Evolutionary conservation across 805 yeast species (phyloP).

Genomic region (Kodamaea neixiangensis): DNA sequence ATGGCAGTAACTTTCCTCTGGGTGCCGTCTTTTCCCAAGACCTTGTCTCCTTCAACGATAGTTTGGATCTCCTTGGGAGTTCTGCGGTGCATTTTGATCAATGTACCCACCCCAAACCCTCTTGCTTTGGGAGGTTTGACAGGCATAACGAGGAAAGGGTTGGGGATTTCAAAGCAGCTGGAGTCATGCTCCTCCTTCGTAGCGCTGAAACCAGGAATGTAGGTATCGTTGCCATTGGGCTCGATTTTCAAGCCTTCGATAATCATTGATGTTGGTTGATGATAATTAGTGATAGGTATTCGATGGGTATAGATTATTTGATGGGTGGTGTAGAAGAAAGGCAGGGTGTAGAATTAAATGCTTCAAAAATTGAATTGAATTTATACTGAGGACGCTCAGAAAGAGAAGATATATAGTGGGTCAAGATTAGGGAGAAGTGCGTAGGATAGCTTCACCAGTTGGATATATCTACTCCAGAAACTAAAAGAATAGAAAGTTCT

Average conservation of each 20-base stretch:
- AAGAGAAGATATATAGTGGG: too few species aligned
- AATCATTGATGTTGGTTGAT: too few species aligned
- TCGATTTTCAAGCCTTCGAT: not conserved
- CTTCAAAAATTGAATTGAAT: too few species aligned
- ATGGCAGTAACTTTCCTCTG: not conserved
- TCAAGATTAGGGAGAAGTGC: too few species aligned
- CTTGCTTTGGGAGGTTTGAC: not conserved
- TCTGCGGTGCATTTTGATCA: not conserved
- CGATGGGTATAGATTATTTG: too few species aligned
- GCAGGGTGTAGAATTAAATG: too few species aligned
- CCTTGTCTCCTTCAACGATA: not conserved
- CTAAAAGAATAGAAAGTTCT: too few species aligned
- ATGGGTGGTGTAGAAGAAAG: too few species aligned
- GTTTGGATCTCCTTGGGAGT: not conserved
- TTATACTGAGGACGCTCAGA: too few species aligned
- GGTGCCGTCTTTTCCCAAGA: not conserved
- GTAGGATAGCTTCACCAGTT: too few species aligned
- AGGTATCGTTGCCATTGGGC: not conserved
- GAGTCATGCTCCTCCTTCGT: not conserved
- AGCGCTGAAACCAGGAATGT: not conserved
- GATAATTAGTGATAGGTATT: too few species aligned
- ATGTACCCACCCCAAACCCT: not conserved
- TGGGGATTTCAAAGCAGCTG: not conserved
- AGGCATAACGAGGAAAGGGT: not conserved
- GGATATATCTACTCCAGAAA: too few species aligned